Evolutionary conservation across 2,329 filamentous ascomycete genomes (phyloP).

Genomic region (Xylaria sp.): DNA sequence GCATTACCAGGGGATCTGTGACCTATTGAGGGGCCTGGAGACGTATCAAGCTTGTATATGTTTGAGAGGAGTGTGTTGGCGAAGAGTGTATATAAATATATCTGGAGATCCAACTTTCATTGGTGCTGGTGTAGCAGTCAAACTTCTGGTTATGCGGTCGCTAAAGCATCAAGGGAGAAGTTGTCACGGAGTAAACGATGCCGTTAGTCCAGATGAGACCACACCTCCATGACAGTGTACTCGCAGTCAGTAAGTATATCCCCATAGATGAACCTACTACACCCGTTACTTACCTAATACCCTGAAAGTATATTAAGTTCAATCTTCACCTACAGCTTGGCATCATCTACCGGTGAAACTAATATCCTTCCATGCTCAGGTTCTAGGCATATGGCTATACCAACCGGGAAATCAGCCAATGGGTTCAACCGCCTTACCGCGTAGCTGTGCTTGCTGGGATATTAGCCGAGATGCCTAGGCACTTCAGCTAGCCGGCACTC

Average conservation of each 20-base stretch:
- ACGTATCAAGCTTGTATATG: not conserved
- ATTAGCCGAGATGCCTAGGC: slow-evolving; percentile 27
- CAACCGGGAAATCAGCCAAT: slow-evolving; percentile 15
- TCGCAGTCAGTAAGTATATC: too few species aligned
- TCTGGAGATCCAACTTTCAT: not conserved
- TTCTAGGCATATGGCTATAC: slow-evolving; percentile 15
- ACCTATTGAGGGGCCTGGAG: not conserved
- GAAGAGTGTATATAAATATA: not conserved
- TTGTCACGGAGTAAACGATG: too few species aligned
- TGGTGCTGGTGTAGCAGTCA: too few species aligned
- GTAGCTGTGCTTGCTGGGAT: slow-evolving; percentile 13
- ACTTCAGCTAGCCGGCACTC: not conserved
- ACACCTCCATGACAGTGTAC: too few species aligned
- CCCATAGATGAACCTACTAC: not conserved
- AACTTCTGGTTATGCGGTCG: too few species aligned
- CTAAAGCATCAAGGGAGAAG: too few species aligned
- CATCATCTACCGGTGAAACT: slow-evolving; percentile 5
- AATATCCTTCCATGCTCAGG: slow-evolving; percentile 2
- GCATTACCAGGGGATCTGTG: slow-evolving; percentile 25
- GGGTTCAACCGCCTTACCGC: slow-evolving; percentile 19
- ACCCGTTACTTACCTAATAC: slow-evolving; percentile 13
- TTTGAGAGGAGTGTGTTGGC: not conserved
- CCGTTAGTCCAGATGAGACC: too few species aligned
- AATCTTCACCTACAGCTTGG: not conserved
- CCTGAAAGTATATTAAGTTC: slow-evolving; percentile 1